Evolutionary conservation across 2,329 filamentous ascomycete genomes (phyloP), one percentile per base, ranked within the genome.

Genomic region (Aspergillus puulaauensis): DNA sequence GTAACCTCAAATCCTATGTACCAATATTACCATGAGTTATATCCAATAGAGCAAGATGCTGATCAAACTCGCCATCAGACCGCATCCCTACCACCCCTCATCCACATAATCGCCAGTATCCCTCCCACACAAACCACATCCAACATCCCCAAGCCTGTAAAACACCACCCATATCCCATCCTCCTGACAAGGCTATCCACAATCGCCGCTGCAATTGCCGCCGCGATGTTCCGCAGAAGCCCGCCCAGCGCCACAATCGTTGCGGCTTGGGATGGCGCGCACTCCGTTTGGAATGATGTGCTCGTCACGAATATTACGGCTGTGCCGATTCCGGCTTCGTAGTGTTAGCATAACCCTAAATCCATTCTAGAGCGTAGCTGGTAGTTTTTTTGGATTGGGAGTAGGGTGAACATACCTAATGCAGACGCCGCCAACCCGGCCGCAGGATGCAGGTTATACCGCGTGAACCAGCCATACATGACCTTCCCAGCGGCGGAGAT

Each of bases 221-320:
- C 75, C 4, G 69, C 75, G 6, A 73, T 67, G 52, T 77, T 79
- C 2, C 76, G 71, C 31, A 78, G 67, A 59, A 78, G 68, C 49
- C 75, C 74, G 4, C 70, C 73, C 6, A 79, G 65, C 0, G 77
- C 77, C 45, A 79, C 75, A 7, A 76, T 66, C 17, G 70, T 73
- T 3, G 77, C 77, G 15, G 76, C 73, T 48, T 75, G 73, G 44
- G 70, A 62, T 11, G 73, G 71, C 2, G 73, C 69, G 53, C 72
- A 77, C 56, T 77, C 74, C 12, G 76, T 78, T 41, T 77, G 70
- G 58, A 76, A 79, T 1, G 74, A 73, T 0, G 75, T 77, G 21
- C 70, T 77, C 3, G 75, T 72, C 17, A 79, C 73, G 56, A 79
- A 77, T 44, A 78, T 75, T 60, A 76, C 75, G 6, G 74, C 74